These are phyloP conservation scores for Trichopus zeylanicus DNA, from an alignment of 116 monocot species.

Conservation along the genomic window DNA sequence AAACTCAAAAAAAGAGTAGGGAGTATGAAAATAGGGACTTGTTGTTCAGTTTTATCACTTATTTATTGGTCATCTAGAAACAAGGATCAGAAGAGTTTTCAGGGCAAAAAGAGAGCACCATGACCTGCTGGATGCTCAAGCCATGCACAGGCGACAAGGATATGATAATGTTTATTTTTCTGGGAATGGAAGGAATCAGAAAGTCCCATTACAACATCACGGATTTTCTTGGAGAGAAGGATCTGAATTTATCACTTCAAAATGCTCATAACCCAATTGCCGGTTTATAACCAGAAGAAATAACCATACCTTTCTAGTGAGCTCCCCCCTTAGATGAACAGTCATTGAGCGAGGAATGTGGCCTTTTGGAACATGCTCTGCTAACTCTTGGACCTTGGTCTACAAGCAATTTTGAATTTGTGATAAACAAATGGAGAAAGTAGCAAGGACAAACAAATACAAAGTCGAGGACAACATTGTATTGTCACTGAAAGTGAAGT, in stretches of 20 bases:
- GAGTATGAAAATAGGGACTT: background rate
- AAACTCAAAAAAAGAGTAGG: background rate
- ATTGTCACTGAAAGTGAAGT: too few relatives aligned
- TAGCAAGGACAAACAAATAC: background rate
- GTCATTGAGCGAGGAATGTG: conserved; percentile 96
- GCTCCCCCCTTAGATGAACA: conserved; percentile 90
- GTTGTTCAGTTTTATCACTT: background rate
- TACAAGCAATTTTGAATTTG: conserved; percentile 9
- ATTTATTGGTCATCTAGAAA: background rate
- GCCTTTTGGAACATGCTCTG: conserved; percentile 98
- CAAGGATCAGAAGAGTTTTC: background rate
- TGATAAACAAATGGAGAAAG: background rate
- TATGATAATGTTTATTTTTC: background rate
- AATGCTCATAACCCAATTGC: background rate
- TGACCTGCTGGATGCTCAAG: background rate
- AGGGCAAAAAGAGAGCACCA: too few relatives aligned
- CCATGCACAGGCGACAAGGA: background rate
- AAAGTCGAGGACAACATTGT: too few relatives aligned
- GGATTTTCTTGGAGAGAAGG: background rate
- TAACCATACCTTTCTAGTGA: conserved; percentile 83
- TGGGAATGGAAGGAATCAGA: background rate
- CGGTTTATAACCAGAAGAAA: conserved; percentile 2
- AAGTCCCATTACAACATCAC: background rate
- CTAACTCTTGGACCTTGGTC: conserved; percentile 95
- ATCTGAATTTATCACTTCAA: too few relatives aligned